Percentiles rank a stretch among this genome's conserved stretches.
Conservation (phyloP, 2,329 filamentous ascomycete species). For the Pochonia chlamydosporia region DNA sequence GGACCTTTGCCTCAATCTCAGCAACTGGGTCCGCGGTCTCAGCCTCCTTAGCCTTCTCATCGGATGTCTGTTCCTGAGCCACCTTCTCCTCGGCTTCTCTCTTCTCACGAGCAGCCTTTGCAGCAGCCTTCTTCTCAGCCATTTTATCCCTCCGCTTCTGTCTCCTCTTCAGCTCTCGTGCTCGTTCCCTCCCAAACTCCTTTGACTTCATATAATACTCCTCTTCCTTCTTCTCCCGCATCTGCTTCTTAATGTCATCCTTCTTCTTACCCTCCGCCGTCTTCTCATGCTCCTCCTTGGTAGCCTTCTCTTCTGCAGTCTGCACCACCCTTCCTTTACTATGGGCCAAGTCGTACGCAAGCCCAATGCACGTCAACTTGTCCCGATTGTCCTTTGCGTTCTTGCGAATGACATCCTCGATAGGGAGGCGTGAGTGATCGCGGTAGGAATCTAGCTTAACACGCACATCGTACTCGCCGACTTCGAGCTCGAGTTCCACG, state of each 20-base stretch:
- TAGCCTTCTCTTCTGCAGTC: conserved; percentile 40
- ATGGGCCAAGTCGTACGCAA: conserved; percentile 66
- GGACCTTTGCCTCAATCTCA: too few relatives aligned
- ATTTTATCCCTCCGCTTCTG: conserved; percentile 79
- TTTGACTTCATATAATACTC: conserved; percentile 30
- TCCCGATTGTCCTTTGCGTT: conserved; percentile 59
- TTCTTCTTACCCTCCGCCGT: conserved; percentile 34
- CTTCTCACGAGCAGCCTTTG: conserved; percentile 12
- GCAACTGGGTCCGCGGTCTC: too few relatives aligned
- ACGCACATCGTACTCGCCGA: conserved; percentile 69
- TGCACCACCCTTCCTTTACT: conserved; percentile 53
- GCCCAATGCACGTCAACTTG: conserved; percentile 66
- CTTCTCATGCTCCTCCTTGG: conserved; percentile 38
- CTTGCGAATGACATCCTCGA: conserved; percentile 63
- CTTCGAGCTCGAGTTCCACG: conserved; percentile 67
- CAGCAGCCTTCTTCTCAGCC: conserved; percentile 29
- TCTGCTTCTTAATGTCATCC: conserved; percentile 30
- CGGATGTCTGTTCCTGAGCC: background rate
- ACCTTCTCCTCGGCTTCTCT: conserved; percentile 10
- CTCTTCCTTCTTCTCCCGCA: conserved; percentile 33
- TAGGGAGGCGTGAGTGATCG: conserved; percentile 38
- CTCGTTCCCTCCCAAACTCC: conserved; percentile 27
- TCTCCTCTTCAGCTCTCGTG: conserved; percentile 52
- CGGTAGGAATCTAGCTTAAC: conserved; percentile 68
- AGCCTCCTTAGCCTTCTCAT: background rate